A percentile compares a stretch with the other conserved stretches of the same genome.
Evolutionary conservation across 2,329 filamentous ascomycete species (phyloP).

Genomic region (Fusarium sp.): DNA sequence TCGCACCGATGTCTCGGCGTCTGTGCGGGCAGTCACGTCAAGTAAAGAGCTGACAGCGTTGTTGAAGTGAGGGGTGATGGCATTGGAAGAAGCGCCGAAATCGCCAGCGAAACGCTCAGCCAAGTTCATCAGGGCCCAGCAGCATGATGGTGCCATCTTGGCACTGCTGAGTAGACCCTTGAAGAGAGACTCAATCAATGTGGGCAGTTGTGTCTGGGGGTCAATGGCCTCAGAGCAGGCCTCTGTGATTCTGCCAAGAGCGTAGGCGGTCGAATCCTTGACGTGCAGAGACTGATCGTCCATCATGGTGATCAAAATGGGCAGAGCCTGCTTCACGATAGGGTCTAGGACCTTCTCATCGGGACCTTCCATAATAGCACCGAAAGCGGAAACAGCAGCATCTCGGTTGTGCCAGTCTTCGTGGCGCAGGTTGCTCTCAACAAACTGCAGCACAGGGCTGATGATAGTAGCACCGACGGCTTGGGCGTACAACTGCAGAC

Average conservation of each 20-base stretch:
- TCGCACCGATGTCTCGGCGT: slow-evolving; percentile 87
- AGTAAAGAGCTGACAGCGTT: slow-evolving; percentile 88
- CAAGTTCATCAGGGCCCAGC: slow-evolving; percentile 98
- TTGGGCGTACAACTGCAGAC: slow-evolving; percentile 93
- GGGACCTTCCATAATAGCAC: slow-evolving; percentile 98
- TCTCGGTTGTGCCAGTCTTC: slow-evolving; percentile 97
- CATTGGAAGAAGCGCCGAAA: slow-evolving; percentile 79
- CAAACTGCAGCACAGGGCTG: slow-evolving; percentile 86
- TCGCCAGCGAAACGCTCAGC: slow-evolving; percentile 95
- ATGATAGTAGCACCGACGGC: slow-evolving; percentile 88
- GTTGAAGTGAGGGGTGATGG: slow-evolving; percentile 92
- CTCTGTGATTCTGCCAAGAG: slow-evolving; percentile 95
- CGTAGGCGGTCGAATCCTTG: slow-evolving; percentile 95
- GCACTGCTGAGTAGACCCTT: slow-evolving; percentile 88
- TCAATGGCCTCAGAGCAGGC: slow-evolving; percentile 93
- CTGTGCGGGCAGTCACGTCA: slow-evolving; percentile 82
- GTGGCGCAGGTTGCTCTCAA: slow-evolving; percentile 87
- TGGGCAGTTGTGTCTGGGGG: slow-evolving; percentile 81
- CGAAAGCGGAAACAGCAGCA: slow-evolving; percentile 95
- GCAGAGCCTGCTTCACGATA: slow-evolving; percentile 94
- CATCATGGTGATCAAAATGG: slow-evolving; percentile 92
- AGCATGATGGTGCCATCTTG: slow-evolving; percentile 98
- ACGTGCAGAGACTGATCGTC: slow-evolving; percentile 90
- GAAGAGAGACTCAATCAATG: slow-evolving; percentile 89
- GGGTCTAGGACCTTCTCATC: slow-evolving; percentile 92